phyloP scores from a whole-genome alignment of 1,284 basidiomycete genomes.

The Mycena citricolor region DNA sequence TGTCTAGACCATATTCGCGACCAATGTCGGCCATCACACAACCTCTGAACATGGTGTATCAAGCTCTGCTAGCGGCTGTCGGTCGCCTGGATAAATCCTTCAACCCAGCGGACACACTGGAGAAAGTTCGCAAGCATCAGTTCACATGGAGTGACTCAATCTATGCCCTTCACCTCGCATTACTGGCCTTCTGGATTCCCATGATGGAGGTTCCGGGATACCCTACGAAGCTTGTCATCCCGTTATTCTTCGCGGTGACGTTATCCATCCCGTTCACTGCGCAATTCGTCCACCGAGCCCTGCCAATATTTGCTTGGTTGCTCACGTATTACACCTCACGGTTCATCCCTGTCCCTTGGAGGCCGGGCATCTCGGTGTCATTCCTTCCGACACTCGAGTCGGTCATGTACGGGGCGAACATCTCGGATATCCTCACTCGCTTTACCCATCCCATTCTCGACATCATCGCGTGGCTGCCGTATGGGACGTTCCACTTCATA shows the following conservation, averaged over 20 bases:
- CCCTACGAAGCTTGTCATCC: conserved; percentile 79
- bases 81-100: conserved; percentile 76
- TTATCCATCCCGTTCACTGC: conserved; percentile 85
- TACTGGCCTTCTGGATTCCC: conserved; percentile 74
- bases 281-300: conserved; percentile 91
- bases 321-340: conserved; percentile 84
- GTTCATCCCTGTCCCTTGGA: conserved; percentile 75
- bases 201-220: conserved; percentile 76
- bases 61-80: conserved; percentile 60
- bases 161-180: conserved; percentile 63
- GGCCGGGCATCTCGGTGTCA: conserved; percentile 88
- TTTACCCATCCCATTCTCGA: conserved; percentile 92
- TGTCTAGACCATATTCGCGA: conserved; percentile 14
- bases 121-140: conserved; percentile 57
- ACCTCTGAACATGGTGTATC: conserved; percentile 29
- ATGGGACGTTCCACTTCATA: conserved; percentile 90
- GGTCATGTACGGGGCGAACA: conserved; percentile 95
- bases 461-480: conserved; percentile 93
- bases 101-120: conserved; percentile 68
- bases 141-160: conserved; percentile 62
- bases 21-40: conserved; percentile 6
- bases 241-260: conserved; percentile 66
- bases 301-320: conserved; percentile 84
- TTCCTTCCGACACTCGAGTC: conserved; percentile 93
- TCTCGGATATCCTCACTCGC: conserved; percentile 93